Base-by-base conservation (phyloP, 305 asterid genomes). In the Fraxinus latifolia region DNA sequence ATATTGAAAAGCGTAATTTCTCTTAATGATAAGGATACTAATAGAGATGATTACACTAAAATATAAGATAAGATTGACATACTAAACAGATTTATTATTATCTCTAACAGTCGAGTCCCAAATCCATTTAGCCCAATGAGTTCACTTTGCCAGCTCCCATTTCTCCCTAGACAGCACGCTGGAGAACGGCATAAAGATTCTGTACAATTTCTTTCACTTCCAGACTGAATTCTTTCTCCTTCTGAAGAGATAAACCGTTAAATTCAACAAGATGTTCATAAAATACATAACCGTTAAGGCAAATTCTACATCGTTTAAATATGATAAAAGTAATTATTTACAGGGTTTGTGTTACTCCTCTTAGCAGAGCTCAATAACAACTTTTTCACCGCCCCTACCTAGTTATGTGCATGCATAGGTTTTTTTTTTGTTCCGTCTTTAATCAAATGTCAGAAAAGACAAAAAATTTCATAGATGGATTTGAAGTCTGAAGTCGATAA, bases 191-290 rank as follows among this genome's bases (percentile, higher is more conserved):
- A 68, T 39, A 60, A 17, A 83, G 77, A 5, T 3, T 81, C 15
- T 74, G 68, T 33, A 73, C 79, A 25, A 84, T 60, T 81, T 84
- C 78, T 5, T 78, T 81, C 78, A 81, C 80, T n/a, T 55, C 37
- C 72, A 62, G 62, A 11, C 67, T 47, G 84, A 81, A 81, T 68
- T 81, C 87, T 19, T 74, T 74, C 68, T 81, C 87, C 80, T 81
- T 81, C 87, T 84, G 62, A 0, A 21, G 37, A 32, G 15, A 58
- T 3, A 5, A 31, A 50, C 31, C 3, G 31, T 4, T 12, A 29
- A 1, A 4, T 25, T 19, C 21, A 39, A 50, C 29, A 31, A 77
- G 19, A 7, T 36, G 25, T 42, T 1, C 7, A 15, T 7, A 2
- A 6, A 29, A 53, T 53, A 53, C 7, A 12, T 53, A 53, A n/a